A percentile compares a stretch with the other conserved stretches of the same genome.
Evolutionary conservation across 192 early-diverging fungal species (phyloP).

Genomic region (Dimargaris xerosporica): DNA sequence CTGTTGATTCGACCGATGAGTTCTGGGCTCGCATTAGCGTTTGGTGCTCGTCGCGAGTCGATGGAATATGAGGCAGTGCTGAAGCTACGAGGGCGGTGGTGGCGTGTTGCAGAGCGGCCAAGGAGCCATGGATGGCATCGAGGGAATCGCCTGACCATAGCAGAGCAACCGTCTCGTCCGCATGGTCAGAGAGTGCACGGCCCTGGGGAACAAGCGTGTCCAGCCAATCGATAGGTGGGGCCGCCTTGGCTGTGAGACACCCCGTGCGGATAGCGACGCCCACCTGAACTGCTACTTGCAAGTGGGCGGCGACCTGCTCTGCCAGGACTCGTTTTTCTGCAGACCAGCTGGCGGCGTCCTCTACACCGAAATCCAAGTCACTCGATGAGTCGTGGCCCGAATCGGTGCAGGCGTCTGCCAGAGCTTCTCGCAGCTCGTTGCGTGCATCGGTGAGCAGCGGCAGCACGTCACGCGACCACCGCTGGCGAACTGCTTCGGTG

Average conservation of each 20-base stretch:
- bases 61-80: too few relatives aligned
- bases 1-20: too few relatives aligned
- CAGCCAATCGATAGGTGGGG: neutral
- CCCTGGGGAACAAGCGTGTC: constrained; percentile 1
- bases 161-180: neutral
- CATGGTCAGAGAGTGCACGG: neutral
- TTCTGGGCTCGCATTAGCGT: too few relatives aligned
- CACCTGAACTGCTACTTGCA: too few relatives aligned
- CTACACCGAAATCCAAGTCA: neutral
- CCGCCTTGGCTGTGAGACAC: too few relatives aligned
- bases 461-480: neutral
- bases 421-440: neutral
- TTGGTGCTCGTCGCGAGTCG: too few relatives aligned
- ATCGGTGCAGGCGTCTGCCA: neutral
- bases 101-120: too few relatives aligned
- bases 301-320: neutral
- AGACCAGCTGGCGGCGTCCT: neutral
- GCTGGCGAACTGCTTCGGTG: neutral
- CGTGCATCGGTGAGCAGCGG: constrained; percentile 2
- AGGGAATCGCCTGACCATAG: neutral
- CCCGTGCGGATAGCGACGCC: too few relatives aligned
- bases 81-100: too few relatives aligned
- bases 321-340: neutral
- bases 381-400: too few relatives aligned
- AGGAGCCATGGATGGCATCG: too few relatives aligned